phyloP scores from a whole-genome alignment of 768 basidiomycete genomes.

The Mycena rebaudengoi region DNA sequence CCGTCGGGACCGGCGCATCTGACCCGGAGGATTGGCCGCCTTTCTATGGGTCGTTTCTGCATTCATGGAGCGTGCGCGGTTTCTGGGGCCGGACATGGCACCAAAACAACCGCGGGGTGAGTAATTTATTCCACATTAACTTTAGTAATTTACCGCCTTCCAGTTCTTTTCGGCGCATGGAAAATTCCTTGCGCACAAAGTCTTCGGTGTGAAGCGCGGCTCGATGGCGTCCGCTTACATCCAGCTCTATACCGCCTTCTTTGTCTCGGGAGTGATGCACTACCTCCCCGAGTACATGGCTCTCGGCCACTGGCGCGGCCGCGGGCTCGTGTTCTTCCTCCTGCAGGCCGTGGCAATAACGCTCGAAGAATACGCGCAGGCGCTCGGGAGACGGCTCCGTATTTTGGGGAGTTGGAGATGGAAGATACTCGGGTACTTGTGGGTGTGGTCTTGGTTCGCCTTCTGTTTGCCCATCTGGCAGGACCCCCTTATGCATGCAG shows the following conservation, averaged over 20 bases:
- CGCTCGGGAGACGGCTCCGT: conserved; percentile 15
- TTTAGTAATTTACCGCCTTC: not conserved
- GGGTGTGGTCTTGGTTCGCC: conserved; percentile 37
- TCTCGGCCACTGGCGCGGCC: conserved; percentile 30
- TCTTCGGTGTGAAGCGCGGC: conserved; percentile 5
- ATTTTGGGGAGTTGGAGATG: conserved; percentile 4
- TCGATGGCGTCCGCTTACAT: conserved; percentile 14
- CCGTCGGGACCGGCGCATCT: conserved; percentile 1
- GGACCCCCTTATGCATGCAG: conserved; percentile 14
- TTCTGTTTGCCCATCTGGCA: conserved; percentile 37
- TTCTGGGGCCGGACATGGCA: conserved; percentile 10
- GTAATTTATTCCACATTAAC: not conserved
- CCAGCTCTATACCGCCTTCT: conserved; percentile 34
- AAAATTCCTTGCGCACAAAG: conserved; percentile 8
- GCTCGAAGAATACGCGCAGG: conserved; percentile 33
- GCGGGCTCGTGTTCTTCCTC: conserved; percentile 43
- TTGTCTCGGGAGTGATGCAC: conserved; percentile 44
- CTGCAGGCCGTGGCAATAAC: conserved; percentile 44
- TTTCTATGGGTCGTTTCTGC: too few species aligned
- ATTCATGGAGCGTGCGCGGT: too few species aligned
- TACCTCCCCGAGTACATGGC: conserved; percentile 43
- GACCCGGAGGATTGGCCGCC: too few species aligned
- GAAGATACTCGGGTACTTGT: conserved; percentile 35
- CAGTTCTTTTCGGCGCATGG: conserved; percentile 20
- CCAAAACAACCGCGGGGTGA: conserved; percentile 19